phyloP scores from a whole-genome alignment of 768 basidiomycete species.

The Leccinum disarticulatum region DNA sequence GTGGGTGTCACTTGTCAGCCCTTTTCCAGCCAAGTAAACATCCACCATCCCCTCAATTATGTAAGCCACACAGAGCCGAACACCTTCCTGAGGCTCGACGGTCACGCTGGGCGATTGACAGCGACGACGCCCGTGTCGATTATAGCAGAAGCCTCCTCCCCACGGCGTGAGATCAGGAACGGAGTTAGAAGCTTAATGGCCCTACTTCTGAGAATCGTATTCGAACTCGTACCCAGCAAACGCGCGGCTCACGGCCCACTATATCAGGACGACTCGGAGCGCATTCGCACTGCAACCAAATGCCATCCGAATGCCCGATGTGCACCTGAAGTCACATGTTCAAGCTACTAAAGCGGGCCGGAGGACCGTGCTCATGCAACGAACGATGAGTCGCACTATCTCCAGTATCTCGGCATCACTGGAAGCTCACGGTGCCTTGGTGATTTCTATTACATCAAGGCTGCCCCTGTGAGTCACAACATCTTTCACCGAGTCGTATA shows the following conservation, averaged over 20 bases:
- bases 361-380: background rate
- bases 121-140: background rate
- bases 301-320: too few relatives aligned
- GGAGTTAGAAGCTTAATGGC: too few relatives aligned
- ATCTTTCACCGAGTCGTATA: background rate
- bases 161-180: too few relatives aligned
- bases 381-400: background rate
- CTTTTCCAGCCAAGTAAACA: slow-evolving; percentile 1
- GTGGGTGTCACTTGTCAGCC: background rate
- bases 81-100: background rate
- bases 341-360: background rate
- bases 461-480: background rate
- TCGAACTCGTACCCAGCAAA: background rate
- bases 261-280: background rate
- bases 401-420: slow-evolving; percentile 4
- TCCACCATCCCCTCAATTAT: slow-evolving; percentile 12
- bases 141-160: background rate
- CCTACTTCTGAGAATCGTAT: background rate
- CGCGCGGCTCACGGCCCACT: too few relatives aligned
- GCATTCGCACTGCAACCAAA: background rate
- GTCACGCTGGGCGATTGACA: background rate
- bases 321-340: background rate
- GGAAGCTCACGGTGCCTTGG: slow-evolving; percentile 7
- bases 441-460: background rate
- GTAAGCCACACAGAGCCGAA: slow-evolving; percentile 2